Conservation (phyloP, 192 early-diverging fungal species). For the Mortierella alpina region DNA sequence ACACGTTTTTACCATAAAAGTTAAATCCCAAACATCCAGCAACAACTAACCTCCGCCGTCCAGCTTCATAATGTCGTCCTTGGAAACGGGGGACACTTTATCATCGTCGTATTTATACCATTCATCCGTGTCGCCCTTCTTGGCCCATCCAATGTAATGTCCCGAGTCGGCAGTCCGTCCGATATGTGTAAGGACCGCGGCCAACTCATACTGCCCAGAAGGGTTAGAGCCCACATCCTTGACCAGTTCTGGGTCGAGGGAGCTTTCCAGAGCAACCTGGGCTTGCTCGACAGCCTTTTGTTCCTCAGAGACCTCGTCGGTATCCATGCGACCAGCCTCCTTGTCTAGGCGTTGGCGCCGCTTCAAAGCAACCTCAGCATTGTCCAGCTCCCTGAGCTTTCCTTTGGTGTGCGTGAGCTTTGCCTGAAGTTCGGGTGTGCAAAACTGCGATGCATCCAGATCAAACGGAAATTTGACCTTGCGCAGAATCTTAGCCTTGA, state of each 20-base stretch:
- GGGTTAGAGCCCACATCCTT: conserved; percentile 88
- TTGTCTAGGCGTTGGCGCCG: conserved; percentile 60
- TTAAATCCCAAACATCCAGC: background rate
- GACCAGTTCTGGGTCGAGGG: conserved; percentile 76
- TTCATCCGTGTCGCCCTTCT: conserved; percentile 73
- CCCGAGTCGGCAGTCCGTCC: conserved; percentile 92
- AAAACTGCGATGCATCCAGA: conserved; percentile 87
- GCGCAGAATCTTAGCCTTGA: conserved; percentile 94
- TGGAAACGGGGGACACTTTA: conserved; percentile 83
- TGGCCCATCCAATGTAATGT: conserved; percentile 96
- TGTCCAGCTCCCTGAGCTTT: conserved; percentile 79
- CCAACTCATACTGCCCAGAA: conserved; percentile 91
- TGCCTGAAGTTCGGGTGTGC: conserved; percentile 82
- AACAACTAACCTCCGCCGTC: conserved; percentile 85
- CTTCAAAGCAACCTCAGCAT: conserved; percentile 63
- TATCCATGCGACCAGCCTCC: conserved; percentile 39
- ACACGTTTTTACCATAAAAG: background rate
- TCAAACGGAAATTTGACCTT: conserved; percentile 95
- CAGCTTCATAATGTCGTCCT: conserved; percentile 90
- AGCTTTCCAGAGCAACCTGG: conserved; percentile 52
- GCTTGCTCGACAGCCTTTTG: conserved; percentile 37
- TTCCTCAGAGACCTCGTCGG: conserved; percentile 33
- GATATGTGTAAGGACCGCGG: conserved; percentile 94
- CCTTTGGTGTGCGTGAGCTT: conserved; percentile 75
- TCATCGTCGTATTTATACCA: conserved; percentile 98